Base-by-base conservation (phyloP, 1,139 yeast species). In the Blastobotrys elegans region DNA sequence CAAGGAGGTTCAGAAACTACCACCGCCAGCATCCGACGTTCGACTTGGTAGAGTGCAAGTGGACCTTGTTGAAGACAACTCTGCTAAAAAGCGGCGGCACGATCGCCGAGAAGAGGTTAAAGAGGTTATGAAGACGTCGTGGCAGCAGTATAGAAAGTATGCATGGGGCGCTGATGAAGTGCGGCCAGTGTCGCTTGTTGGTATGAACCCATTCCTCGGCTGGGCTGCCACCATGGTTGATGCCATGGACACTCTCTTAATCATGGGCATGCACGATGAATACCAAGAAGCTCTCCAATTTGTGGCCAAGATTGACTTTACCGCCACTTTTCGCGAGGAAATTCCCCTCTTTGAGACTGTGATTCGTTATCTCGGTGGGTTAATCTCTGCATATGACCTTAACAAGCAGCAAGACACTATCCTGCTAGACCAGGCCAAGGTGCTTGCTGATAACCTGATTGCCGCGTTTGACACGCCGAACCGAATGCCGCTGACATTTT, bases 341-440 rank as follows among this genome's bases (percentile, higher is more conserved):
- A 79, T 83, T 46, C 85, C 85, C 47, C 70, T 84, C n/a, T 81
- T 84, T 60, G 92, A 84, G 58, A 79, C 87, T 31, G 77, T 82
- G 24, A 81, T 82, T 50, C 70, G 90, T 50, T 79, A 80, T 67
- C 67, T 85, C 44, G 94, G 92, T 10, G 92, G 94, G 0, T 70
- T 85, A 38, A 60, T 85, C 31, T 74, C 88, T 1, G 87, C 86
- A 0, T 82, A 77, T 62, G 90, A 84, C 50, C 65, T 85, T 35
- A 75, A 86, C 0, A 61, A 72, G 1, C 82, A 79, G 37, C 75
- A 76, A 50, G 65, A 66, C 22, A 46, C 44, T 14, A 54, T 76
- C 5, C 72, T 81, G 44, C 68, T 84, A 44, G 74, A 70, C 40
- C 74, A 76, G 54, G 87, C 89, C 0, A 75, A 70, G 20, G 80